Base-by-base conservation (phyloP, 805 yeast species). In the Yamadazyma akitaensis region DNA sequence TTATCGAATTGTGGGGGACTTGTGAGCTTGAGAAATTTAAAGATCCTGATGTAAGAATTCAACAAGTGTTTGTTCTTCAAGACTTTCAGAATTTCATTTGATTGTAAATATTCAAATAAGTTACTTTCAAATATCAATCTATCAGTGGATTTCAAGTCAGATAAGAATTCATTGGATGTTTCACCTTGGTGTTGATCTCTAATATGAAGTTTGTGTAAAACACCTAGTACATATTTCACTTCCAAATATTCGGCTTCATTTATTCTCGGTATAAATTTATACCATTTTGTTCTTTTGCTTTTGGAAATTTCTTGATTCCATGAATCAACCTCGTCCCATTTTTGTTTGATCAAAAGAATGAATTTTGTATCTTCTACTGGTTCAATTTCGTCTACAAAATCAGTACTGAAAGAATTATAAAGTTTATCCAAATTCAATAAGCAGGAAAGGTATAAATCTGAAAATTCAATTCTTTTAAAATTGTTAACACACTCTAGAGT, bases 171-270 rank as follows among this genome's bases (percentile, higher is more conserved):
- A 12, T 26, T 40, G 13, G 14, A 14, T 2, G 31, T 13, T 13
- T 33, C n/a, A 2, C 33, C 10, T 4, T 14, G 7, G 2, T 43
- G 36, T 11, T n/a, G 12, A 14, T 44, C 45, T 40, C 40, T 44
- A 46, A 53, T 60, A 46, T 54, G 53, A 35, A 67, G 19, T 34
- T 66, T 64, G 50, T 61, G 72, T 21, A 76, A 53, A 0, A 65
- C 62, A 3, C 65, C 61, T 5, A 79, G 56, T 3, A 79, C 70
- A 46, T 80, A 76, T 39, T 80, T 70, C 13, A 76, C 73, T 40
- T 77, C 77, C 37, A 68, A 67, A 51, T 80, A 79, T 47, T 80
- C 84, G 34, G 73, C 76, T 21, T 74, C 79, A 33, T 75, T 74
- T n/a, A 82, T 63, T 14, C 59, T 50, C 5, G 83, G 82, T 10